These are phyloP conservation scores for Penstemon barbatus DNA, from an alignment of 257 asterid species.

Conservation along the genomic window DNA sequence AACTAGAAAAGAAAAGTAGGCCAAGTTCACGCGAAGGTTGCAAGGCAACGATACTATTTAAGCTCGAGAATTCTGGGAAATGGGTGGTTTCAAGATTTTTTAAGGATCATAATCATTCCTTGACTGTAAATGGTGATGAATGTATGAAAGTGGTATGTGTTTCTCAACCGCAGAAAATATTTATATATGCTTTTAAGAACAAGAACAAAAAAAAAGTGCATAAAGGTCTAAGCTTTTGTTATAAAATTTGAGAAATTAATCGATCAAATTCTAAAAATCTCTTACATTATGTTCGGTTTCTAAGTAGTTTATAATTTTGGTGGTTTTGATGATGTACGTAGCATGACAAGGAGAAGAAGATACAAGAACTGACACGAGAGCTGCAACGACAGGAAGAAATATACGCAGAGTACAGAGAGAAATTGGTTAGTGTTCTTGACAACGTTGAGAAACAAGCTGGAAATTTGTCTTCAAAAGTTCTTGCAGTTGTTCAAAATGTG, in stretches of 20 bases:
- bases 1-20: constrained; percentile 46
- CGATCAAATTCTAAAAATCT: background rate
- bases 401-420: constrained; percentile 47
- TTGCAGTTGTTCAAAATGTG: constrained; percentile 49
- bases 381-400: constrained; percentile 58
- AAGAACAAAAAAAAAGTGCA: background rate
- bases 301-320: background rate
- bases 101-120: constrained; percentile 65
- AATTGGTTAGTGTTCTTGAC: constrained; percentile 39
- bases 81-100: constrained; percentile 62
- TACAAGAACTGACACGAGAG: constrained; percentile 55
- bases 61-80: constrained; percentile 59
- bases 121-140: constrained; percentile 30
- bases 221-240: background rate
- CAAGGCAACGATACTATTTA: constrained; percentile 55
- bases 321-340: constrained; percentile 19
- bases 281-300: background rate
- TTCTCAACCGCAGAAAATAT: background rate
- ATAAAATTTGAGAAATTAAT: background rate
- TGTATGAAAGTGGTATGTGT: constrained; percentile 39
- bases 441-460: constrained; percentile 47
- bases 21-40: constrained; percentile 65
- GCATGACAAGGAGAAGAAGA: constrained; percentile 62
- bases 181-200: background rate
- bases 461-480: constrained; percentile 51